Evolutionary conservation across 192 early-diverging fungal genomes (phyloP), one percentile per base, ranked within the genome.

Genomic region (Dispira simplex): DNA sequence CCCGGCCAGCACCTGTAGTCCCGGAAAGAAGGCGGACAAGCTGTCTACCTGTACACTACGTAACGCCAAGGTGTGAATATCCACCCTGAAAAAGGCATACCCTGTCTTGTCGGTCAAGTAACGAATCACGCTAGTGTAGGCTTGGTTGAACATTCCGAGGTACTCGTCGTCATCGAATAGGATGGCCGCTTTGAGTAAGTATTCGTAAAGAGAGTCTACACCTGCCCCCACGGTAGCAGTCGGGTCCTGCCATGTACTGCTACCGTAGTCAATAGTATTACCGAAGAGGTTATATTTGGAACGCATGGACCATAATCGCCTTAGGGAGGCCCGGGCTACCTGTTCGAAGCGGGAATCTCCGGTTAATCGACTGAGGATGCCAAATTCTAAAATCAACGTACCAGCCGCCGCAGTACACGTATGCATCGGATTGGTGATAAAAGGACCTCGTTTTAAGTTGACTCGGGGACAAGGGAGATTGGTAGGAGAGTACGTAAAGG

Each of bases 131-230:
- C 85, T 81, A 9, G 70, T 65, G 66, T 96, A 94, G 9, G 90
- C 76, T 18, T 74, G 68, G 25, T 86, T 80, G 70, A 94, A 98
- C 66, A 86, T 81, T 11, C 76, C 71, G 11, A 86, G 67, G 63
- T 93, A 95, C 45, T 85, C 77, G 0, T 72, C 58, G 60, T 92
- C 91, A 14, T 87, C 92, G 81, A 97, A 93, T 13, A 93, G 79
- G 3, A 95, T 73, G 65, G 92, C 85, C 10, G 86, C 80, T 70
- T 98, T 98, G 20, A 96, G 68, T 26, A 95, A 70, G 65, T 98
- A 98, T 74, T 94, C 92, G 69, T 85, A 95, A 44, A 91, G 84
- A 11, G 91, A 93, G 72, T 98, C 95, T 13, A 89, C 81, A 46
- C 93, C 95, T 10, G 93, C 92, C 28, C 95, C 88, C 9, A 91